Evolutionary conservation across 202 grass and related monocot species (phyloP), one percentile per base, ranked within the genome.

Genomic region (Eragrostis tef): DNA sequence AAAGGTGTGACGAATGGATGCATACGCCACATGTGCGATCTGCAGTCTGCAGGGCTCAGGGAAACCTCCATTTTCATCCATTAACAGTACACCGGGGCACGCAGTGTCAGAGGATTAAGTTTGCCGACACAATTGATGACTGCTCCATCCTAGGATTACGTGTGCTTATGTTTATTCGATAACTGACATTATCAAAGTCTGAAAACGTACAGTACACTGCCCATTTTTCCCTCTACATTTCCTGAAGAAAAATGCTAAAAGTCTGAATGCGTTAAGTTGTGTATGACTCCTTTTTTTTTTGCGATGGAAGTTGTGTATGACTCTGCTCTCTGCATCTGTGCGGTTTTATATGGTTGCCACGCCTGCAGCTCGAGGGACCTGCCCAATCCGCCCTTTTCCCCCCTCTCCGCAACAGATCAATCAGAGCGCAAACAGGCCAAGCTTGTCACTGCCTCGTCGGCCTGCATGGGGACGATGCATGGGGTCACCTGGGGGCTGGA

Each of bases 341-440:
- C 25, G 46, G 9, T 31, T 52, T 60, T 61, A 79, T 79, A 79
- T 79, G 68, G 12, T 79, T 79, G 47, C 67, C 83, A 85, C 34
- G 67, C 10, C 21, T 45, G 64, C 56, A 78, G 86, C 51, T 15
- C 9, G 13, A 65, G 47, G 65, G 65, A 14, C 17, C 86, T 62
- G 52, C 9, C 19, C 3, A 7, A 60, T 73, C 74, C 63, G 19
- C 11, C 21, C 8, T 29, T 80, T 64, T 57, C 62, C 74, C 47
- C 2, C 22, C 39, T 34, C 22, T 31, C 36, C 49, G 47, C 41
- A 17, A 66, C 56, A 65, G 72, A 66, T 72, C 82, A 51, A 50
- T 71, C 71, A 71, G 53, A 68, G 51, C 0, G 54, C 27, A 50
- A 53, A 22, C 22, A 72, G 45, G 47, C 58, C 74, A 78, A 69